Evolutionary conservation across 305 asterid species (phyloP).

Genomic region (Fraxinus angustifolia): DNA sequence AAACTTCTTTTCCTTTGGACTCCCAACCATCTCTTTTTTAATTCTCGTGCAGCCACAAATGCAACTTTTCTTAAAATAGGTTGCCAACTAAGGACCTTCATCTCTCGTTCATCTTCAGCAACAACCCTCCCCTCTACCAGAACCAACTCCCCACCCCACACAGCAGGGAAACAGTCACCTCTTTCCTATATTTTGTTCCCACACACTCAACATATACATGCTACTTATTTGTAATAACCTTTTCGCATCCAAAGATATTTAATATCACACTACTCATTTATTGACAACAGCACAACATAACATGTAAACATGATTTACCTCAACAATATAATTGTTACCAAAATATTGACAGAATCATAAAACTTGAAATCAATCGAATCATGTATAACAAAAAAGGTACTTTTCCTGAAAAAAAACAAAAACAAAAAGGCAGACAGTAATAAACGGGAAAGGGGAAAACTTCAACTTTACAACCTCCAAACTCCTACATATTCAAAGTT

Average conservation of each 20-base stretch:
- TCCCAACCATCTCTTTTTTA: conserved; percentile 3
- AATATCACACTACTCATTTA: background rate
- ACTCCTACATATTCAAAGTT: background rate
- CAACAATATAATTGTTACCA: background rate
- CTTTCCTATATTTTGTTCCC: background rate
- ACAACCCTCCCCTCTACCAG: background rate
- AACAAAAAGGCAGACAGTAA: background rate
- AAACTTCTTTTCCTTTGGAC: background rate
- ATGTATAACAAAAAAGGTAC: background rate
- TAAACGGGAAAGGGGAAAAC: background rate
- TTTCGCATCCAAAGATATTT: background rate
- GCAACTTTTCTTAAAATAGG: background rate
- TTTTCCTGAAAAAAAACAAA: background rate
- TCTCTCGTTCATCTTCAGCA: background rate
- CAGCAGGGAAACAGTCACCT: background rate
- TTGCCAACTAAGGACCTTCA: background rate
- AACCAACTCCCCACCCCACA: background rate
- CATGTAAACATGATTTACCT: background rate
- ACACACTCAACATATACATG: background rate
- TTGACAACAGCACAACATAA: background rate
- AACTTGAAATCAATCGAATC: background rate
- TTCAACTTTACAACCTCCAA: background rate
- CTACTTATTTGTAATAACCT: background rate
- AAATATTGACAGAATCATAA: background rate
- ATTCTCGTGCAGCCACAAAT: background rate